These are phyloP conservation scores for Pontederia paniculata DNA, from an alignment of 176 grass and related monocot species.

Conservation along the genomic window DNA sequence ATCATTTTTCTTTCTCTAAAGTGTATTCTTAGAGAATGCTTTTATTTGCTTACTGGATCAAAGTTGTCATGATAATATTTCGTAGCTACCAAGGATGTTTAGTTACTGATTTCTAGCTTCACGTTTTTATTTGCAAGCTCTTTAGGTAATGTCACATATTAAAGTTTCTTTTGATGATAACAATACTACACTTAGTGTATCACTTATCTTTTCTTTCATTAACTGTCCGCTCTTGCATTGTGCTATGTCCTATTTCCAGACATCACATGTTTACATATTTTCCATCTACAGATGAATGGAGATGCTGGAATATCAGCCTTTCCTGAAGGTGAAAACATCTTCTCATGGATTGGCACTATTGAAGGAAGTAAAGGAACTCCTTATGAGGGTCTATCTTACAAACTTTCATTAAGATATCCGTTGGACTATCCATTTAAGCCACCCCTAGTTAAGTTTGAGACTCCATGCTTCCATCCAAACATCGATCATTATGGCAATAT, in stretches of 20 bases:
- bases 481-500: conserved; percentile 29
- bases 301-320: conserved; percentile 26
- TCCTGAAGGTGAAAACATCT: conserved; percentile 30
- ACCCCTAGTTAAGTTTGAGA: conserved; percentile 29
- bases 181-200: background rate
- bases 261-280: background rate
- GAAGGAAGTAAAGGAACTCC: conserved; percentile 28
- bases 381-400: conserved; percentile 22
- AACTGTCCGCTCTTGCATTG: background rate
- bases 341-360: conserved; percentile 29
- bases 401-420: conserved; percentile 22
- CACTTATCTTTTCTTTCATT: background rate
- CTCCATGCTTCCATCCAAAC: conserved; percentile 29
- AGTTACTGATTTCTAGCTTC: no score
- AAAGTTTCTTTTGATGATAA: background rate
- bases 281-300: conserved; percentile 16
- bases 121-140: no score
- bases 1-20: no score
- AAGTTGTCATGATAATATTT: no score
- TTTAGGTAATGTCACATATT: no score
- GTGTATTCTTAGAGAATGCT: no score
- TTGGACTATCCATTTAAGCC: conserved; percentile 30
- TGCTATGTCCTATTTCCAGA: no score
- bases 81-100: no score
- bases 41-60: no score